These are phyloP conservation scores for Apiotrichum gracile DNA, from an alignment of 1,284 basidiomycete genomes.

Conservation along the genomic window DNA sequence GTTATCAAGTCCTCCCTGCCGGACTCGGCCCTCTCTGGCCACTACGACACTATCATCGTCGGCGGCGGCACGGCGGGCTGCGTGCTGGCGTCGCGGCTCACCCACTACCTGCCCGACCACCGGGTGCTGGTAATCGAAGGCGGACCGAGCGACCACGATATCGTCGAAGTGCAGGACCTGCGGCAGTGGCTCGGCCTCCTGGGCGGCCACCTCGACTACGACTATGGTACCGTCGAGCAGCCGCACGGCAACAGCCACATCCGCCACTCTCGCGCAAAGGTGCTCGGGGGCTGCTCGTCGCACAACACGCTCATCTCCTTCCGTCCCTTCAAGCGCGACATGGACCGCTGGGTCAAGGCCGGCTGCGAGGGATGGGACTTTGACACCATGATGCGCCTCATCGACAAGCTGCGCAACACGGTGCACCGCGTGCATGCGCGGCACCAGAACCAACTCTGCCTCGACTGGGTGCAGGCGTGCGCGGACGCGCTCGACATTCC, in stretches of 20 bases:
- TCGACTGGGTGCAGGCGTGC: constrained; percentile 13
- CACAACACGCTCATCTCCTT: constrained; percentile 23
- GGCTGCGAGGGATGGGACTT: constrained; percentile 15
- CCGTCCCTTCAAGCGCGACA: constrained; percentile 16
- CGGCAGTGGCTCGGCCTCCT: constrained; percentile 16
- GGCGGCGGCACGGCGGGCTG: constrained; percentile 61
- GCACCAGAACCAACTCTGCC: constrained; percentile 16
- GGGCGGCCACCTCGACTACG: constrained; percentile 18
- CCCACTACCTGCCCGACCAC: constrained; percentile 27
- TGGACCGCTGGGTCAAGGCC: constrained; percentile 8
- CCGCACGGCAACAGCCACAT: constrained; percentile 17
- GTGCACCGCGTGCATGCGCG: constrained; percentile 11
- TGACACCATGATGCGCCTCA: constrained; percentile 13
- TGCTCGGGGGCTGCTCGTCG: constrained; percentile 15
- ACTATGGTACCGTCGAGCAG: constrained; percentile 17
- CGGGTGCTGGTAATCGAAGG: constrained; percentile 18
- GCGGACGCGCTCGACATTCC: constrained; percentile 11
- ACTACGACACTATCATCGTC: constrained; percentile 62
- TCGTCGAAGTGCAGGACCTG: constrained; percentile 15
- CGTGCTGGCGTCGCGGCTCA: constrained; percentile 58
- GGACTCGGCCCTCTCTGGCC: not conserved
- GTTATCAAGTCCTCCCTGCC: constrained; percentile 3
- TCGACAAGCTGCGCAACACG: constrained; percentile 19
- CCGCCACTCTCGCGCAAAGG: constrained; percentile 17
- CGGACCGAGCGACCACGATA: constrained; percentile 12